Base-by-base conservation (phyloP, 306 rosid species). In the Trifolium subterraneum region DNA sequence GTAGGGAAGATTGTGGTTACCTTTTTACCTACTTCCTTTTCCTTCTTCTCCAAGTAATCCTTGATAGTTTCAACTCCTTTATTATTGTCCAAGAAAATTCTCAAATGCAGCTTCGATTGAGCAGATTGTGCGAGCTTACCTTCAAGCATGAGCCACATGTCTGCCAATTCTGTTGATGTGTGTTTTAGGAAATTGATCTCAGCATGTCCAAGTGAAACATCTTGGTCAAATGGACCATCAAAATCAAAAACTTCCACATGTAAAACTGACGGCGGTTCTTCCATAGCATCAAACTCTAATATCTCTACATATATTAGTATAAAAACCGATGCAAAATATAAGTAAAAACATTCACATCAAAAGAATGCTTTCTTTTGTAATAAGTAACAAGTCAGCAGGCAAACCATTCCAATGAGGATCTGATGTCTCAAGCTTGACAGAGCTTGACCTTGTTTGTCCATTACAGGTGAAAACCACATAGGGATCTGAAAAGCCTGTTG, bases 11-110 rank as follows among this genome's bases (percentile, higher is more conserved):
- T 54, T 74, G 71, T 67, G 20, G 68, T 70, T 69, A 90, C 98
- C 90, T 88, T 91, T 85, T 87, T 94, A 62, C 98, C 98, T n/a
- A 94, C 97, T 86, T 94, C 98, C 82, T 88, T 94, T 81, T 85
- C 98, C 88, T 86, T 89, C 90, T 86, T 94, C 65, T 80, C 86
- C 85, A 94, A 84, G 72, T 91, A 94, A 16, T 92, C 96, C 86
- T 85, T 88, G 29, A 94, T 87, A 48, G 88, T 86, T 84, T 90
- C 96, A n/a, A 73, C 87, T 66, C 96, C 98, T 27, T 88, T 92
- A 14, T 82, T 75, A 31, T 94, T 91, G 70, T 94, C 94, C 84
- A 94, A 68, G 75, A 91, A 94, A 64, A 91, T 87, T 81, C 98
- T 89, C 83, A 94, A 80, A 71, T 86, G 94, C 87, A 94, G 77